Base-by-base conservation (phyloP, 768 basidiomycete species). In the Hortiboletus campestris region DNA sequence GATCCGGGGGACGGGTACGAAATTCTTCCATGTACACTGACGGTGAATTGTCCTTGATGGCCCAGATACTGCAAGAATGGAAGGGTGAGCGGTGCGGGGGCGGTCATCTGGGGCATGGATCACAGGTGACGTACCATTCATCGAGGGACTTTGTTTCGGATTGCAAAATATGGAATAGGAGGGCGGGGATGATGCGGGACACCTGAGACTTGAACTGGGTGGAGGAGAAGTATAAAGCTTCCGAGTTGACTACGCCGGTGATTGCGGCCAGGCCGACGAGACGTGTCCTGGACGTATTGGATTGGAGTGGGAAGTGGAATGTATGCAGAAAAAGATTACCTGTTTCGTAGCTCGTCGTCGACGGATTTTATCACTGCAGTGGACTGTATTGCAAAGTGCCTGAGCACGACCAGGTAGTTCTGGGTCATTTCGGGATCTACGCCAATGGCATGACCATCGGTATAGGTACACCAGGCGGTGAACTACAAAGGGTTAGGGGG, bases 391-490 rank as follows among this genome's bases (percentile, higher is more conserved):
- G 88, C 75, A 67, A 96, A 93, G 56, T 77, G 81, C 12, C 71
- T 72, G 36, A 96, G 78, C 31, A 84, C 80, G 9, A 79, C 77
- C 32, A 91, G 72, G 70, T 96, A 96, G 53, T 85, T 80, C 28
- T 76, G 75, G 0, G 91, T 89, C 46, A 91, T 74, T 31, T 66
- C 72, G 52, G 81, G 81, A 65, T 96, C 94, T 13, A 86, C 83
- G 28, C 89, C 91, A 58, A 95, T 84, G 39, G 89, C 76, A 51
- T 85, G 85, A 0, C 93, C 92, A 61, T 95, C 88, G 20, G 94
- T 93, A 61, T 86, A 97, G 16, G 94, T 94, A 19, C 89, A 88
- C 88, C 92, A 98, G 2, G 92, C 88, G 4, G 88, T 90, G 64
- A 96, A 93, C 89, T 94, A 62, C 32, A 4, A n/a, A 17, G 3